Evolutionary conservation across 2,329 filamentous ascomycete species (phyloP).

Genomic region (Aspergillus flavus): DNA sequence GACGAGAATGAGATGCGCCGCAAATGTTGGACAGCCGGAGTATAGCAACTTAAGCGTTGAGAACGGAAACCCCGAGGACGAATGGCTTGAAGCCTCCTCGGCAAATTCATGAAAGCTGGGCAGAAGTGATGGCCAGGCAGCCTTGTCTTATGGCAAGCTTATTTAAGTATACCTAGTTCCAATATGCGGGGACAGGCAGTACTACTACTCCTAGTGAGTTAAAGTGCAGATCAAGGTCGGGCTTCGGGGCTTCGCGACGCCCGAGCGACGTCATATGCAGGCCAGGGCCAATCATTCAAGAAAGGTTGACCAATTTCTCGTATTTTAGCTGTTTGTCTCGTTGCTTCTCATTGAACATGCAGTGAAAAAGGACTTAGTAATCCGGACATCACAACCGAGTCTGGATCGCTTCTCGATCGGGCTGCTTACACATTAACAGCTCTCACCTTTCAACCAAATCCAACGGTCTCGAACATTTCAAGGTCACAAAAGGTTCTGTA

Average conservation of each 20-base stretch:
- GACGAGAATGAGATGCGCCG: neutral
- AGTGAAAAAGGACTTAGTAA: too few species aligned
- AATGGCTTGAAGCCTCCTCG: neutral
- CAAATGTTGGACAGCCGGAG: neutral
- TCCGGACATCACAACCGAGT: neutral
- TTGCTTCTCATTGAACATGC: neutral
- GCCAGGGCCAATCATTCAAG: neutral
- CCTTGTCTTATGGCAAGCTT: neutral
- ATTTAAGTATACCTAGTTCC: neutral
- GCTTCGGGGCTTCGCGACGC: neutral
- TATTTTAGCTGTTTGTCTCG: neutral
- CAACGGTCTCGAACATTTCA: too few species aligned
- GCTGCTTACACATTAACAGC: neutral
- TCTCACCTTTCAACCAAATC: too few species aligned
- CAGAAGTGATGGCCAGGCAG: neutral
- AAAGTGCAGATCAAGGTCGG: neutral
- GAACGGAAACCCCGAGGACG: neutral
- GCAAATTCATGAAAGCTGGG: neutral
- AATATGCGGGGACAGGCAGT: neutral
- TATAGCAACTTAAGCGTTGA: neutral
- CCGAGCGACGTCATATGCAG: neutral
- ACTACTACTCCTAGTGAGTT: neutral
- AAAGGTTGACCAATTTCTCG: neutral
- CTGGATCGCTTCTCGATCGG: neutral
- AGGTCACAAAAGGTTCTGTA: too few species aligned